Base-by-base conservation (phyloP, 2,329 filamentous ascomycete genomes). In the Pseudogymnoascus sp. region DNA sequence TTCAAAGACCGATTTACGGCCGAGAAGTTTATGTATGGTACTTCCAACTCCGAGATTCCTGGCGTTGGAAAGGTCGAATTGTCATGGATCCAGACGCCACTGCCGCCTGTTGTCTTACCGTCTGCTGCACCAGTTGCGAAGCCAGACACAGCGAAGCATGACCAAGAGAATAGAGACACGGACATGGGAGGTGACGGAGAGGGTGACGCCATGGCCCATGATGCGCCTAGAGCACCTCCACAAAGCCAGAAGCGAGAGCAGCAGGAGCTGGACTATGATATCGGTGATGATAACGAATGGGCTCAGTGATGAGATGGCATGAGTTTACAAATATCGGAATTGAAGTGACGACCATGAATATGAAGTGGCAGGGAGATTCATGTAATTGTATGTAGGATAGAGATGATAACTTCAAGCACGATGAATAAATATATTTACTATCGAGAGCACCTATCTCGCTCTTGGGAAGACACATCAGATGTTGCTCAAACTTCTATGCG, bases 1-100 rank as follows among this genome's bases (percentile, higher is more conserved):
- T 89, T 89, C 71, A 84, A 83, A 63, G 85, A 89, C 68, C 83
- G 86, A 63, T 84, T 84, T 70, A 87, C 87, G 12, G 90, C 88
- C 3, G 90, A 93, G 71, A 85, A 81, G 66, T 87, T 88, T 68
- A 83, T 82, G 76, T 83, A 84, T 68, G 78, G 81, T 29, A 74
- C 84, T n/a, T 72, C 81, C 55, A 79, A 79, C 51, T 80, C 80
- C 44, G 75, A 81, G 17, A 83, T 92, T 41, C 84, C 86, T 0
- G 83, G 84, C 5, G 75, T 90, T 9, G 85, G 83, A 42, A 82
- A 81, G 51, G 78, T 91, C 10, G 85, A 90, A 61, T 72, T 90
- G 39, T 73, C 81, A 0, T 93, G 90, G 90, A 79, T 73, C n/a
- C 65, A 69, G 58, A 72, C 66, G 1, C 68, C 71, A 15, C 62